Evolutionary conservation across 768 basidiomycete genomes (phyloP).

Genomic region (Gelatoporia subvermispora): DNA sequence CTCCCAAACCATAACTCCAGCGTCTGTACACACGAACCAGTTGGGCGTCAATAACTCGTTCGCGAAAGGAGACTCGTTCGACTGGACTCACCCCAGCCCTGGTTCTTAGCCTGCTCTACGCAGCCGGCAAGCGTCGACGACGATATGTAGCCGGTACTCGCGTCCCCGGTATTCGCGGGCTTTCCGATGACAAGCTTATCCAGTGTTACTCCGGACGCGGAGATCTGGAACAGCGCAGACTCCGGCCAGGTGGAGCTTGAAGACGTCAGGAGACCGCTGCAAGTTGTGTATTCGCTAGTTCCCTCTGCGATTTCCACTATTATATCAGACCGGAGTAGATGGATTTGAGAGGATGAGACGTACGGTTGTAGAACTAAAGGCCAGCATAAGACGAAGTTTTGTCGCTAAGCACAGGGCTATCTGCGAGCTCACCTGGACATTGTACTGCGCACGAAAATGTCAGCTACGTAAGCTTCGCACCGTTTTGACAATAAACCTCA

Average conservation of each 20-base stretch:
- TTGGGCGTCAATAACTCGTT: not conserved
- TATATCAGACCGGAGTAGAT: too few species aligned
- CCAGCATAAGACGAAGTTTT: not conserved
- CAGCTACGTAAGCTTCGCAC: not conserved
- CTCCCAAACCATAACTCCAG: conserved; percentile 38
- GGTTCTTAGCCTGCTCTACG: conserved; percentile 49
- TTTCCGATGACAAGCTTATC: conserved; percentile 56
- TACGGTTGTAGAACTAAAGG: conserved; percentile 30
- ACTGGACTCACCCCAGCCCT: conserved; percentile 62
- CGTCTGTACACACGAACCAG: conserved; percentile 23
- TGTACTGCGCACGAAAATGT: conserved; percentile 30
- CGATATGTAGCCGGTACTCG: conserved; percentile 52
- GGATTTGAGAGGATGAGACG: too few species aligned
- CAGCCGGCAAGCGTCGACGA: conserved; percentile 55
- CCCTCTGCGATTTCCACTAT: conserved; percentile 46
- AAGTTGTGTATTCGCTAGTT: conserved; percentile 58
- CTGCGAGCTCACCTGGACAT: conserved; percentile 30
- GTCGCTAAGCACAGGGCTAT: not conserved
- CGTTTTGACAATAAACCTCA: conserved; percentile 11
- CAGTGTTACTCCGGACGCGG: conserved; percentile 39
- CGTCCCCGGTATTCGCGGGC: conserved; percentile 37
- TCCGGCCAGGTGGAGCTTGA: conserved; percentile 61
- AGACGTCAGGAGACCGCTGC: conserved; percentile 48
- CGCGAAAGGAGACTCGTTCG: not conserved
- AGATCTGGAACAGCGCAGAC: conserved; percentile 51